Evolutionary conservation across 306 rosid species (phyloP), one percentile per base, ranked within the genome.

Genomic region (Fagus crenata): DNA sequence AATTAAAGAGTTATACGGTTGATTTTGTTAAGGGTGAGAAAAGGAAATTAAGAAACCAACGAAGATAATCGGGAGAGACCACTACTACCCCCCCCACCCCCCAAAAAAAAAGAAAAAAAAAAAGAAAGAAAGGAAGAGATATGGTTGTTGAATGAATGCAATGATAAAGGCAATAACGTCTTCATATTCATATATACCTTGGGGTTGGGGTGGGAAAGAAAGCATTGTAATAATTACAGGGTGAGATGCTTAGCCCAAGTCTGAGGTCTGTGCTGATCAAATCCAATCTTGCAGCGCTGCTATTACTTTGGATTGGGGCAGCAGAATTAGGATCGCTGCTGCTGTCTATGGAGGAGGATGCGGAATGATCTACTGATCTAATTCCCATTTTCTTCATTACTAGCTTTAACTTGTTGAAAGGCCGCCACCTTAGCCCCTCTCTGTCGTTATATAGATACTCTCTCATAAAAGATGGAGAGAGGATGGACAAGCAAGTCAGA

Each of bases 311-410:
- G 6, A 41, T 43, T 43, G 49, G 12, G 28, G 75, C 67, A 28
- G 17, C 32, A 51, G 61, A 11, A 9, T 0, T 49, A 78, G 82
- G 84, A 60, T 81, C 56, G 54, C 77, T 79, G 55, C 77, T 84
- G 78, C 86, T 79, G 77, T 84, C 86, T 43, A 82, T 81, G 11
- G 86, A 84, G 69, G 90, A 79, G 63, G 90, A 84, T 8, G 90
- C 78, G 39, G 90, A 86, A 81, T 36, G 89, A 84, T 22, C 88
- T 15, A 75, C 77, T 58, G 75, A 77, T 51, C 63, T 71, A 46
- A 46, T 46, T 82, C 78, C 78, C 88, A 87, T 84, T 81, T 67
- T 79, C 80, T 22, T 22, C 28, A 22, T 22, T 0, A 22, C 28
- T 22, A 22, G 28, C 28, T 22, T 22, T 22, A 22, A 22, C 28